These are phyloP conservation scores for Termitomyces sp. DNA, from an alignment of 768 basidiomycete species.

Conservation along the genomic window DNA sequence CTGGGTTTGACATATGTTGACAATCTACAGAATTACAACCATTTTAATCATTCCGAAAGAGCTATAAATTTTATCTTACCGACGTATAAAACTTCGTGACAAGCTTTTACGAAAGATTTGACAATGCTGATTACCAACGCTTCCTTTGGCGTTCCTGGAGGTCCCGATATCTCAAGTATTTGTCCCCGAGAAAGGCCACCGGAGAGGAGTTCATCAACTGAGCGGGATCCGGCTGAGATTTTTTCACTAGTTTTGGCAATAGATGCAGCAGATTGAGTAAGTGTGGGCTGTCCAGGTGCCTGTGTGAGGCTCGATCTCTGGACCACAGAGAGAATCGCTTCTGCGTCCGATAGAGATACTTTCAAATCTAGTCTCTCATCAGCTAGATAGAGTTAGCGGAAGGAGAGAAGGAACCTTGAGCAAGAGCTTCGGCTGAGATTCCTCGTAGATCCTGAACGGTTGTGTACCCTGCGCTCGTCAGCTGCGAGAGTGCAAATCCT, in stretches of 20 bases:
- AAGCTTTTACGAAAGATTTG: conserved; percentile 42
- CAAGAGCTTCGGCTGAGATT: conserved; percentile 43
- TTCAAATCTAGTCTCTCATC: conserved; percentile 42
- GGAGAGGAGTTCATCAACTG: conserved; percentile 57
- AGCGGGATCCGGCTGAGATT: conserved; percentile 42
- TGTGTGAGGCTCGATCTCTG: conserved; percentile 27
- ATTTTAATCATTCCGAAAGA: background rate
- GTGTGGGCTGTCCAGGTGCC: conserved; percentile 21
- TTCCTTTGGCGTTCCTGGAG: conserved; percentile 72
- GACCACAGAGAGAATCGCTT: conserved; percentile 43
- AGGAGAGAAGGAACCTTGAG: conserved; percentile 39
- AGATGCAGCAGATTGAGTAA: conserved; percentile 60
- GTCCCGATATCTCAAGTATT: conserved; percentile 73
- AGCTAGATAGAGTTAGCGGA: background rate
- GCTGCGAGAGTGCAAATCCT: conserved; percentile 40
- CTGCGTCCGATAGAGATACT: conserved; percentile 44
- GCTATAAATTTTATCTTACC: conserved; percentile 41
- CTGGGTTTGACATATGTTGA: conserved; percentile 41
- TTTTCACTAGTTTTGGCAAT: conserved; percentile 26
- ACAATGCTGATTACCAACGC: conserved; percentile 50
- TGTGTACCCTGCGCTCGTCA: conserved; percentile 57
- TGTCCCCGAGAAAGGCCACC: conserved; percentile 63
- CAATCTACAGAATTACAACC: conserved; percentile 34
- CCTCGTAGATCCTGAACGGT: conserved; percentile 50
- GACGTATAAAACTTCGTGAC: conserved; percentile 58